These are phyloP conservation scores for Boletellus deceptivus DNA, from an alignment of 1,284 basidiomycete genomes.

Conservation along the genomic window DNA sequence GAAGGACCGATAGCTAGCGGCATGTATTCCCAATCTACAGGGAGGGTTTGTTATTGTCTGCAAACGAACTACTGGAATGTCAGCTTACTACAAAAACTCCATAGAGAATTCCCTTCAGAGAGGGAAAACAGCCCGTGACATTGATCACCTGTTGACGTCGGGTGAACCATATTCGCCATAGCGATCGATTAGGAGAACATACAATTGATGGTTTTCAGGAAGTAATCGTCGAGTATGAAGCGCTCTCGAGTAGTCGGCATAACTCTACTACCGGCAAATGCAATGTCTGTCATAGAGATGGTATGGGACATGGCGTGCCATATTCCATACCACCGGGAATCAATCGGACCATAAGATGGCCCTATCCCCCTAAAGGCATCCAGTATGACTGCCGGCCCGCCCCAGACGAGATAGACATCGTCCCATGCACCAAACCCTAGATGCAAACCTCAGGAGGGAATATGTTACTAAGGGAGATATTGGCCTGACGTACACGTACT, in stretches of 20 bases:
- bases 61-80: not conserved
- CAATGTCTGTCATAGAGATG: slow-evolving; percentile 5
- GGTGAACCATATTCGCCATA: not conserved
- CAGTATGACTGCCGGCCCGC: slow-evolving; percentile 13
- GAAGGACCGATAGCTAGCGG: slow-evolving; percentile 1
- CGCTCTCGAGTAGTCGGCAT: not conserved
- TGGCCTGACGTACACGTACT: no score
- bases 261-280: not conserved
- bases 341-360: slow-evolving; percentile 1
- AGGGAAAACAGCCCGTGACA: slow-evolving; percentile 15
- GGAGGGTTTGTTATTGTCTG: not conserved
- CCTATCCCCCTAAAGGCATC: slow-evolving; percentile 10
- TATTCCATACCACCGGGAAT: slow-evolving; percentile 5
- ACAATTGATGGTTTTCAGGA: slow-evolving; percentile 31
- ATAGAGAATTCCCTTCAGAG: slow-evolving; percentile 12
- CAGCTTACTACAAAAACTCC: slow-evolving; percentile 31
- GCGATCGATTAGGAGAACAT: not conserved
- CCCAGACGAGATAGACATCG: slow-evolving; percentile 13
- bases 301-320: slow-evolving; percentile 10
- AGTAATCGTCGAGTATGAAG: slow-evolving; percentile 29
- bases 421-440: not conserved
- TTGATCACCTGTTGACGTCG: not conserved
- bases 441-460: no score
- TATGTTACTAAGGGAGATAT: no score
- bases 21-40: slow-evolving; percentile 25